These are phyloP conservation scores for Agarophyton chilense DNA, from an alignment of 23 red algal species.

Conservation along the genomic window DNA sequence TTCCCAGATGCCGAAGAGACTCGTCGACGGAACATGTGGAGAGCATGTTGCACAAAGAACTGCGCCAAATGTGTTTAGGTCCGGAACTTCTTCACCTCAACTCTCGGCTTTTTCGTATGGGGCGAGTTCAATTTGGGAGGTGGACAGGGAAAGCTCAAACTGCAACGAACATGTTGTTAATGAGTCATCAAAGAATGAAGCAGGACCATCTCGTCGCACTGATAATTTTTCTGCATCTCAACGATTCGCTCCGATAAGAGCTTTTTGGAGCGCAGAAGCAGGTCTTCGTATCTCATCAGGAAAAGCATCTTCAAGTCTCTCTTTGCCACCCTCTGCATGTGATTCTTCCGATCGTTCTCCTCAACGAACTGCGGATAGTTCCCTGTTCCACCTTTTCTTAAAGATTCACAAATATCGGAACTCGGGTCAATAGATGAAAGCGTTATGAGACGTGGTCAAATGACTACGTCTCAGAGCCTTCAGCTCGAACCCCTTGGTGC, in stretches of 20 bases:
- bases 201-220: not conserved
- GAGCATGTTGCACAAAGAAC: not conserved
- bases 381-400: not conserved
- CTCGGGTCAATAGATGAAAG: not conserved
- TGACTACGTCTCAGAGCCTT: not conserved
- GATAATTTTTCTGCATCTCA: not conserved
- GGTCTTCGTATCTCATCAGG: not conserved
- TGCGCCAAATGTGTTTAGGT: slow-evolving; percentile 26
- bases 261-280: not conserved
- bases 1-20: slow-evolving; percentile 35
- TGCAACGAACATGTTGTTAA: not conserved
- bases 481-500: not conserved
- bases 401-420: not conserved
- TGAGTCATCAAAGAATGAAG: not conserved
- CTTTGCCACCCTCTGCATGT: slow-evolving; percentile 25
- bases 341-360: slow-evolving; percentile 4
- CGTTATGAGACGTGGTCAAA: not conserved
- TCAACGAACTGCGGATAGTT: not conserved
- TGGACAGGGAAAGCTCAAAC: not conserved
- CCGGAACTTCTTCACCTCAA: slow-evolving; percentile 23
- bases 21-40: not conserved
- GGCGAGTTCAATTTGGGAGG: not conserved
- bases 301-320: not conserved
- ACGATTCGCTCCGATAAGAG: not conserved
- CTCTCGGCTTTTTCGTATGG: slow-evolving; percentile 32